Percentiles rank a stretch among this genome's conserved stretches.
Evolutionary conservation across 164 flowering plant species (phyloP).

Genomic region (Paratinospora sagittata): DNA sequence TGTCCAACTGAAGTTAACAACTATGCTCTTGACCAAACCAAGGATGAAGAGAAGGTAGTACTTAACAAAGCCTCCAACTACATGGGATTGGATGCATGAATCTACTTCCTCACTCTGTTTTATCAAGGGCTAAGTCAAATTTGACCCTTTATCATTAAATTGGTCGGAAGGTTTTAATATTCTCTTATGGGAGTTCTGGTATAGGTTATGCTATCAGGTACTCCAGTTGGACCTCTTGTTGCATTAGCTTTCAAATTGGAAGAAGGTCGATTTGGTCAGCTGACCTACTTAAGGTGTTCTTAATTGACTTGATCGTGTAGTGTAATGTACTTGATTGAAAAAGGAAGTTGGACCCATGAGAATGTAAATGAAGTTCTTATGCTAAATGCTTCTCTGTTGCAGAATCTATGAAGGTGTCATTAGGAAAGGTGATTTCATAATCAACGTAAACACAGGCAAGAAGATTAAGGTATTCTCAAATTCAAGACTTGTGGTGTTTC

Average conservation of each 20-base stretch:
- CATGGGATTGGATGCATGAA: too few relatives aligned
- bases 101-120: too few relatives aligned
- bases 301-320: neutral
- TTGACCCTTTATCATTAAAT: neutral
- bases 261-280: slow-evolving; percentile 98
- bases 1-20: slow-evolving; percentile 87
- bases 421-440: slow-evolving; percentile 86
- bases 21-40: slow-evolving; percentile 89
- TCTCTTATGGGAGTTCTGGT: slow-evolving; percentile 6
- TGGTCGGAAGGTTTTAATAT: neutral
- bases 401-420: slow-evolving; percentile 94
- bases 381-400: slow-evolving; percentile 15
- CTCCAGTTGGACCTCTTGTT: slow-evolving; percentile 89
- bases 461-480: slow-evolving; percentile 65
- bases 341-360: slow-evolving; percentile 1
- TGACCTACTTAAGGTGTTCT: slow-evolving; percentile 79
- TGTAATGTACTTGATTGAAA: neutral
- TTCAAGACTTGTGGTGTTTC: neutral
- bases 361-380: neutral
- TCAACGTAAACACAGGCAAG: slow-evolving; percentile 89
- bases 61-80: too few relatives aligned
- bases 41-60: slow-evolving; percentile 85
- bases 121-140: neutral
- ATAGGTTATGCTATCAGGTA: slow-evolving; percentile 68
- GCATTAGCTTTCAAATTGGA: slow-evolving; percentile 97